Base-by-base conservation (phyloP, 1,284 basidiomycete species). In the Porogramme epimiltina region DNA sequence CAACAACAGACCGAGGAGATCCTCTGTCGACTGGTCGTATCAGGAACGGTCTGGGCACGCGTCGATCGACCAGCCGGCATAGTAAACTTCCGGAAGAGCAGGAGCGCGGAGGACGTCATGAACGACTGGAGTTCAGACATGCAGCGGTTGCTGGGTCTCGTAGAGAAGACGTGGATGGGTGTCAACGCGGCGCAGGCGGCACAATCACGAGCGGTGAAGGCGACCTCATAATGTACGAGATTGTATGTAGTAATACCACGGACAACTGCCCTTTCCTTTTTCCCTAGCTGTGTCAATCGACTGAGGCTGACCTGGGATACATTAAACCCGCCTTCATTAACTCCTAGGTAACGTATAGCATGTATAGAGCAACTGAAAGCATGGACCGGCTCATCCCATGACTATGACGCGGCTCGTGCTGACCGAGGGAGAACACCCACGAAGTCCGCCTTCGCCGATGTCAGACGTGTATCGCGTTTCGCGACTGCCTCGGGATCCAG, bases 61-160 rank as follows among this genome's bases (percentile, higher is more conserved):
- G 91, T 96, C 60, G 95, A 99, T 72, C 84, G 97, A 44, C 95
- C 95, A 31, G 79, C 88, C 0, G 95, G 94, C 0, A 80, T 98
- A 51, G 85, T 99, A 51, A 89, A 80, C 64, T 99, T 99, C 78
- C 84, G 84, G 61, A 82, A 78, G 62, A 87, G 85, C 71, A 79
- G 78, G 66, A 87, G 80, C 56, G 83, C 90, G 2, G 94, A 96
- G 67, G 92, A 95, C 65, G 87, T 93, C 5, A 87, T 99, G 81
- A 99, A 99, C 66, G 89, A 89, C 55, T 99, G 97, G 97, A 95
- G 91, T 70, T 89, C 84, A 20, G 95, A 99, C 66, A 93, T 99
- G 82, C 88, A 90, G 66, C 94, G 91, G 71, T 74, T 99, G 65
- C 73, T 92, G 36, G 81, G 86, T 18, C 70, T 91, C 13, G 87